phyloP scores from a whole-genome alignment of 2,329 filamentous ascomycete species.

The Trichoderma aggressivum region DNA sequence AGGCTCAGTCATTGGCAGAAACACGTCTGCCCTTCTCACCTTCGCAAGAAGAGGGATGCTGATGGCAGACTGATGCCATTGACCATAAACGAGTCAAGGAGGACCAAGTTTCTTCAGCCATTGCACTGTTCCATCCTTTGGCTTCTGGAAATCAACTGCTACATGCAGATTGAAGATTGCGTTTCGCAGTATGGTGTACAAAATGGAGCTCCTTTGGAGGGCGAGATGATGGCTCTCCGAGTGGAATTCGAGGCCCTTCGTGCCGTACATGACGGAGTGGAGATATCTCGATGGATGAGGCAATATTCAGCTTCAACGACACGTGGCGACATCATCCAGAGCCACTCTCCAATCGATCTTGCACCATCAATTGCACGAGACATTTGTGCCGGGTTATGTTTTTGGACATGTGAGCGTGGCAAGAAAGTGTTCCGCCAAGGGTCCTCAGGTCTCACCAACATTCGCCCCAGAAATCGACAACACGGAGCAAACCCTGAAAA shows the following conservation, averaged over 20 bases:
- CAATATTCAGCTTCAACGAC: not conserved
- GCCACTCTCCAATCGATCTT: not conserved
- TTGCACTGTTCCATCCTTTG: not conserved
- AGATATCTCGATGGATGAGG: not conserved
- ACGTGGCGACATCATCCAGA: not conserved
- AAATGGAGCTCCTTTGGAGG: not conserved
- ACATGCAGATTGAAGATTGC: constrained; percentile 5
- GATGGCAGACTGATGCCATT: not conserved
- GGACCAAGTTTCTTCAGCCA: not conserved
- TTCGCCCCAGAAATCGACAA: not conserved
- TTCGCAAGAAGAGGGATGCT: not conserved
- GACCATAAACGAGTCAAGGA: not conserved
- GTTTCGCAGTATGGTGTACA: not conserved
- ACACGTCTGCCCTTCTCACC: not conserved
- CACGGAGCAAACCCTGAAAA: not conserved
- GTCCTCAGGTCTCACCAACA: not conserved
- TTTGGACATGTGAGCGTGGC: not conserved
- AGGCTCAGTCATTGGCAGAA: not conserved
- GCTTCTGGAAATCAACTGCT: constrained; percentile 8
- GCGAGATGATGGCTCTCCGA: not conserved
- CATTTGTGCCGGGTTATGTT: not conserved
- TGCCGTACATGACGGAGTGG: not conserved
- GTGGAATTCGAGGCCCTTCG: constrained; percentile 1
- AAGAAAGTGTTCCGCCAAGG: not conserved
- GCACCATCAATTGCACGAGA: constrained; percentile 8